These are phyloP conservation scores for Xerocomus brunneocitrinus DNA, from an alignment of 768 basidiomycete species.

Conservation along the genomic window DNA sequence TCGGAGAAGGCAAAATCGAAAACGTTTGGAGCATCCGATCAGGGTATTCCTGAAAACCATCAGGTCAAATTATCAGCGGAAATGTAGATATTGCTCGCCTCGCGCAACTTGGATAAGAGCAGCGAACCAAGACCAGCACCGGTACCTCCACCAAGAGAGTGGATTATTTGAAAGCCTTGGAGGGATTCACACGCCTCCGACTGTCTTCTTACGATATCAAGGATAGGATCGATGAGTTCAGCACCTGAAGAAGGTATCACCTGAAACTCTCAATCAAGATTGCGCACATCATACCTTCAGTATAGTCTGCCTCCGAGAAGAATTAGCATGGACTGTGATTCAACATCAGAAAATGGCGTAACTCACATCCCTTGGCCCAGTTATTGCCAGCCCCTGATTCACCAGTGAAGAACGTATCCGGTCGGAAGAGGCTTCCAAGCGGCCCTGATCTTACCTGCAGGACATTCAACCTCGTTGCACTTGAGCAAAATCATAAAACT, in stretches of 20 bases:
- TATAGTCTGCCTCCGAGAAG: conserved; percentile 57
- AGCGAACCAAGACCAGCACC: conserved; percentile 83
- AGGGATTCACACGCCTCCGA: conserved; percentile 79
- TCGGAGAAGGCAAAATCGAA: conserved; percentile 51
- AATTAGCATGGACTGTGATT: conserved; percentile 17
- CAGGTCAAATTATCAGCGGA: not conserved
- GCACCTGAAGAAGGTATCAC: conserved; percentile 51
- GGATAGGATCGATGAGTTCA: conserved; percentile 82
- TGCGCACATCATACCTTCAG: conserved; percentile 56
- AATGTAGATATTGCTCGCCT: conserved; percentile 40
- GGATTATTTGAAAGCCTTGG: conserved; percentile 87
- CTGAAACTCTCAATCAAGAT: not conserved
- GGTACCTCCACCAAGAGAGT: conserved; percentile 90
- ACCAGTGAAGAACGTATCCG: conserved; percentile 77
- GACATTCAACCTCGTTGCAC: conserved; percentile 2
- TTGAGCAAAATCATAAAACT: conserved; percentile 22
- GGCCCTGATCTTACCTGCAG: conserved; percentile 61
- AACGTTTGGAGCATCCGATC: conserved; percentile 50
- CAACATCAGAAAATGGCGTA: conserved; percentile 9
- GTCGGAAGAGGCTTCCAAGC: conserved; percentile 74
- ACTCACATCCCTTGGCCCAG: conserved; percentile 91
- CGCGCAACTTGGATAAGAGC: conserved; percentile 75
- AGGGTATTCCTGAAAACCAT: conserved; percentile 49
- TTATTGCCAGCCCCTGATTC: conserved; percentile 79
- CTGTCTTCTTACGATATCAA: conserved; percentile 78